Base-by-base conservation (phyloP, 1,284 basidiomycete genomes). In the Irpex sp. region DNA sequence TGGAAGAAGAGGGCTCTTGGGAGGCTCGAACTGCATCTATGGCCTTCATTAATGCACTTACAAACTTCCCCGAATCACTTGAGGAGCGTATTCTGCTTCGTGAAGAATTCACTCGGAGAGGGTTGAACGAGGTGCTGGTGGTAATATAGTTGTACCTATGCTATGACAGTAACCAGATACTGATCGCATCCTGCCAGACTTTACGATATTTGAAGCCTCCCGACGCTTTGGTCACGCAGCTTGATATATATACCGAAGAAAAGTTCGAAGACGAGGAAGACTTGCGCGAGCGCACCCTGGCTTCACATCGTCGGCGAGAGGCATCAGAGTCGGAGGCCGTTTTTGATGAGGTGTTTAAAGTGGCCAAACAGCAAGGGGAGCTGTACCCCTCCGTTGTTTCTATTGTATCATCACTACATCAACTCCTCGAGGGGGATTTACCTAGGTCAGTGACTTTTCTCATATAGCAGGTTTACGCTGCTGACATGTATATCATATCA, bases 211-310 rank as follows among this genome's bases (percentile, higher is more conserved):
- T 89, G 51, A 84, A 86, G 68, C 91, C 93, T 0, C 91, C 93
- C 9, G 92, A 94, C 53, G 75, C 76, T 1, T 77, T 95, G 35
- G 71, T 89, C 15, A 89, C 83, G 0, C 94, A 96, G 69, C 78
- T 95, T 5, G 85, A 91, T 66, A 83, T 93, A 15, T 96, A 94
- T 68, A 83, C 85, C 0, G 93, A 97, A 67, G 94, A 95, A 73
- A 92, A 93, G 69, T 91, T 90, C 58, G 93, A 95, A 67, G 94
- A 97, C 73, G 89, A 93, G 72, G 88, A 92, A 71, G 92, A 95
- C 61, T 81, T 94, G 74, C 84, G 87, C 17, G 88, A 93, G 62
- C 83, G 79, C 11, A 76, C 72, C 65, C 69, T 84, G n/a, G 76
- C 87, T 61, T 67, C 70, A 13, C 78, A 81, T 60, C 71, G 77